Evolutionary conservation across 345 rosid species (phyloP).

Genomic region (Arabis alpina): DNA sequence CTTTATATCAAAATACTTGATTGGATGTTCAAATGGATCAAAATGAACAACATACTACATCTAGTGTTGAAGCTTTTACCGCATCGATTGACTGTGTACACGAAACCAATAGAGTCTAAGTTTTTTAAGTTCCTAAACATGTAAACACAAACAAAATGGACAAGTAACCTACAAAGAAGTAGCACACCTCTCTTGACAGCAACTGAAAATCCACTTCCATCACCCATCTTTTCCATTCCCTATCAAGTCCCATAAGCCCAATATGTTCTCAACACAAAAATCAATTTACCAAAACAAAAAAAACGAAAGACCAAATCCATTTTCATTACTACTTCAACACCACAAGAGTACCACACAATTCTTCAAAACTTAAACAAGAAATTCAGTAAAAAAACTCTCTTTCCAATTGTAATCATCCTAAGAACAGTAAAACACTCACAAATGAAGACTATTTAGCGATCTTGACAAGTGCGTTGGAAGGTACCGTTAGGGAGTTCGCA

Average conservation of each 20-base stretch:
- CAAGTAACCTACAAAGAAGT: constrained; percentile 75
- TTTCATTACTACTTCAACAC: constrained; percentile 16
- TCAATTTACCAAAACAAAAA: constrained; percentile 16
- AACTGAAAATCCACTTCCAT: constrained; percentile 74
- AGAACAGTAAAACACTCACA: constrained; percentile 76
- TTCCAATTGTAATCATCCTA: constrained; percentile 51
- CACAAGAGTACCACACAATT: neutral
- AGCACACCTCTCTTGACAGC: constrained; percentile 73
- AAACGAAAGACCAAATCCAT: constrained; percentile 29
- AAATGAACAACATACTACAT: neutral
- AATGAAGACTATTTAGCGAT: constrained; percentile 84
- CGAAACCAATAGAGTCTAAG: neutral
- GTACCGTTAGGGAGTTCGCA: constrained; percentile 98
- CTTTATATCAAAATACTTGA: neutral
- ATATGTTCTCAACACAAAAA: constrained; percentile 51
- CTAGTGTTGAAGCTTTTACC: neutral
- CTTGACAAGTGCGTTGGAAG: constrained; percentile 93
- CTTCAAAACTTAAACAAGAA: constrained; percentile 5
- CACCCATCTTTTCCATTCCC: constrained; percentile 95
- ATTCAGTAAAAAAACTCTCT: neutral
- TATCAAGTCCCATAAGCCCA: constrained; percentile 67
- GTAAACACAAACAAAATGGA: constrained; percentile 37
- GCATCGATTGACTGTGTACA: neutral
- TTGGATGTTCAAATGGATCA: constrained; percentile 3
- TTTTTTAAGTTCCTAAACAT: constrained; percentile 21